These are phyloP conservation scores for Aristolochia fimbriata DNA, from an alignment of 164 flowering plant genomes.

Conservation along the genomic window DNA sequence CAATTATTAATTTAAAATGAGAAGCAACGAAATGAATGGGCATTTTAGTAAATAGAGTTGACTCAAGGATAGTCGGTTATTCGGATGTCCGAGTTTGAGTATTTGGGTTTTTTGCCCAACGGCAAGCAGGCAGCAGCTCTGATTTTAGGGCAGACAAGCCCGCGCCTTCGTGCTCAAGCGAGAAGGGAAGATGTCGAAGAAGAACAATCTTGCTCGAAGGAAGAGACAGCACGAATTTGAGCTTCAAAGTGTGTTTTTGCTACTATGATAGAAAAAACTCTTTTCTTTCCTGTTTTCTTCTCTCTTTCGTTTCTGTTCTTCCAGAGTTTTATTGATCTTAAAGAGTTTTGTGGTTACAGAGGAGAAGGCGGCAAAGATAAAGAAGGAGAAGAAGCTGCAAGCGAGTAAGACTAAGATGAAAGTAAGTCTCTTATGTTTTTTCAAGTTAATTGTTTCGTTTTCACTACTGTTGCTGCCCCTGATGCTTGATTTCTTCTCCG, in stretches of 20 bases:
- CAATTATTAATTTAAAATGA: no score
- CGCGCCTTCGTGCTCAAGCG: no score
- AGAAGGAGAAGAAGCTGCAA: constrained; percentile 59
- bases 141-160: no score
- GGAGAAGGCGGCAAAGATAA: constrained; percentile 68
- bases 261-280: background rate
- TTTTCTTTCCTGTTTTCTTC: background rate
- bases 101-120: no score
- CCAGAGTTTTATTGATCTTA: background rate
- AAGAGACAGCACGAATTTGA: constrained; percentile 75
- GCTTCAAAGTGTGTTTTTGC: constrained; percentile 34
- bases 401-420: constrained; percentile 90
- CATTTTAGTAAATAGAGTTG: no score
- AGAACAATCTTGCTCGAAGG: constrained; percentile 60
- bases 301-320: background rate
- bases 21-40: no score
- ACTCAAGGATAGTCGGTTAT: no score
- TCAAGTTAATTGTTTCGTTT: background rate
- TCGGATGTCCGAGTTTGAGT: no score
- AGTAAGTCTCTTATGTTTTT: constrained; percentile 17
- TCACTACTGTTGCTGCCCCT: background rate
- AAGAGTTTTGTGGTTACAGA: constrained; percentile 21
- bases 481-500: background rate
- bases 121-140: no score
- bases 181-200: constrained; percentile 68